Percentiles rank a stretch among this genome's conserved stretches.
Conservation (phyloP, 2,329 filamentous ascomycete species). For the Aspergillus sergii region DNA sequence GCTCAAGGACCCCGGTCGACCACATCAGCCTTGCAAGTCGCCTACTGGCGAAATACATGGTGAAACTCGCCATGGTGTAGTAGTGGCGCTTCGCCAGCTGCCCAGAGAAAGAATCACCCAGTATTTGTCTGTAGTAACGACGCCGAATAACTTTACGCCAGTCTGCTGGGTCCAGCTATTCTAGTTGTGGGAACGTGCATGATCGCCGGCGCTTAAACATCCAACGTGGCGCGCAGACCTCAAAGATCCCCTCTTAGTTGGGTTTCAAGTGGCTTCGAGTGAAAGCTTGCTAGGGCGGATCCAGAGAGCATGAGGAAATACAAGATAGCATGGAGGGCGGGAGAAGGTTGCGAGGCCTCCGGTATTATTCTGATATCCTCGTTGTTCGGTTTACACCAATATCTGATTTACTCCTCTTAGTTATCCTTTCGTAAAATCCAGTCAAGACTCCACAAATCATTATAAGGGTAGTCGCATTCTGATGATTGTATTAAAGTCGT, state of each 20-base stretch:
- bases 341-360: not conserved
- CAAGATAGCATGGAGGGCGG: not conserved
- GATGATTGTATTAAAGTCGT: not conserved
- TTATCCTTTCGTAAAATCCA: too few relatives aligned
- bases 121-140: not conserved
- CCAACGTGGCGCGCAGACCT: not conserved
- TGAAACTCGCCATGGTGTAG: not conserved
- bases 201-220: not conserved
- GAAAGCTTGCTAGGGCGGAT: not conserved
- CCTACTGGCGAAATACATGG: not conserved
- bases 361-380: not conserved
- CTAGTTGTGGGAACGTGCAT: not conserved
- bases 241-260: not conserved
- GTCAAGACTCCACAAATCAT: not conserved
- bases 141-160: not conserved
- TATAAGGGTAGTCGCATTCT: not conserved
- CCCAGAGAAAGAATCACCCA: not conserved
- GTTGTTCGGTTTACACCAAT: not conserved
- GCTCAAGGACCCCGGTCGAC: not conserved
- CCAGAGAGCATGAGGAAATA: not conserved
- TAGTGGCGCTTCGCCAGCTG: not conserved
- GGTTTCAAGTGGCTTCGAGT: not conserved
- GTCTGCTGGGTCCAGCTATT: not conserved
- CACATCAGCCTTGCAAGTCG: conserved; percentile 14
- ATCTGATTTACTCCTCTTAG: not conserved